Percentiles rank a stretch among this genome's conserved stretches.
Evolutionary conservation across 2,329 filamentous ascomycete genomes (phyloP).

Genomic region (Calonectria pteridis): DNA sequence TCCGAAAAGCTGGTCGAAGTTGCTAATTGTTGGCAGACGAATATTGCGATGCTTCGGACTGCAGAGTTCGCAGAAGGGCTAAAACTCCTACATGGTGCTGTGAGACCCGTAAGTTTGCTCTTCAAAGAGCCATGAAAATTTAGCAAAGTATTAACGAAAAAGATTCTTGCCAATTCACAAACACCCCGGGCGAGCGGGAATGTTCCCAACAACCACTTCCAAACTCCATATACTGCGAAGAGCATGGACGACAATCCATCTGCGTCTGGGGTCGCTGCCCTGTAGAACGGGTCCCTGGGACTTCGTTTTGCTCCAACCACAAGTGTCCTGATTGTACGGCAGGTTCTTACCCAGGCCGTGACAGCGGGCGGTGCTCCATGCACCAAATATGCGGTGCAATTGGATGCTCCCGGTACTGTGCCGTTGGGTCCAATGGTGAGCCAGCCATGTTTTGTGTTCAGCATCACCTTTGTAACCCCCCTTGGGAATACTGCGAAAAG

Average conservation of each 20-base stretch:
- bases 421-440: not conserved
- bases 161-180: constrained; percentile 10
- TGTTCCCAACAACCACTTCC: not conserved
- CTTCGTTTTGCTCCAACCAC: constrained; percentile 12
- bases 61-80: not conserved
- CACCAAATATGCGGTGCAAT: constrained; percentile 33
- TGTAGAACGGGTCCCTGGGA: constrained; percentile 2
- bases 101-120: not conserved
- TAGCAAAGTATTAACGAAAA: not conserved
- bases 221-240: constrained; percentile 3
- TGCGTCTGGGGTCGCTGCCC: constrained; percentile 2
- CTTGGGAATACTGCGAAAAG: constrained; percentile 11
- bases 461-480: constrained; percentile 28
- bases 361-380: not conserved
- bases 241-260: not conserved
- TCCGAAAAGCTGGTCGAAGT: not conserved
- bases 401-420: constrained; percentile 15
- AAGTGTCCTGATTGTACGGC: constrained; percentile 11
- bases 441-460: constrained; percentile 23
- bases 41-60: not conserved
- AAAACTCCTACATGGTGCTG: constrained; percentile 11
- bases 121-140: not conserved
- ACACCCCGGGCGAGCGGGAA: not conserved
- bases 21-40: not conserved
- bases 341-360: not conserved